A percentile compares a stretch with the other conserved stretches of the same genome.
These are phyloP conservation scores for Nepenthes alata DNA, from an alignment of 179 eudicot genomes.

Conservation along the genomic window DNA sequence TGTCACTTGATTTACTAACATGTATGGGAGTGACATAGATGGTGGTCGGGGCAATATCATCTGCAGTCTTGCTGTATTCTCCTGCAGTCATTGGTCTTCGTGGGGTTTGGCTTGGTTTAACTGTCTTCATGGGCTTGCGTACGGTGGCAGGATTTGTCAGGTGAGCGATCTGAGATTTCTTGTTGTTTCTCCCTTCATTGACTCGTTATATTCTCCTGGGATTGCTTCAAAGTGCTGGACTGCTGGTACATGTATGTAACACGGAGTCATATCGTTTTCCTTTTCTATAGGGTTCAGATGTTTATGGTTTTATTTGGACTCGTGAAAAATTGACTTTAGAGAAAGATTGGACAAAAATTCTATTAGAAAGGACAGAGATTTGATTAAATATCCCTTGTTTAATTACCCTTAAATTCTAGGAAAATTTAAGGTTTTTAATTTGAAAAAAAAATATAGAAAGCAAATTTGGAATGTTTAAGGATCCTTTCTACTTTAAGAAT, in stretches of 20 bases:
- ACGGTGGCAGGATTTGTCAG: slow-evolving; percentile 65
- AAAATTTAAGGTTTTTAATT: not conserved
- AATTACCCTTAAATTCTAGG: no score
- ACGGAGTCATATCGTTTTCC: no score
- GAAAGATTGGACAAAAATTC: no score
- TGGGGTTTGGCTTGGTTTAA: slow-evolving; percentile 88
- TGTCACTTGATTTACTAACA: slow-evolving; percentile 2
- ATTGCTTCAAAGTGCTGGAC: not conserved
- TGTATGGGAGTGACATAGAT: slow-evolving; percentile 29
- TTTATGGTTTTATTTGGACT: not conserved
- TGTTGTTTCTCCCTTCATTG: not conserved
- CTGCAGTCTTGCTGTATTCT: slow-evolving; percentile 60
- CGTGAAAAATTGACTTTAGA: not conserved
- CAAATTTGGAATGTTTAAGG: not conserved
- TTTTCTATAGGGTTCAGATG: no score
- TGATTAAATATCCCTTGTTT: no score
- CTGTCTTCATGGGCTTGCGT: slow-evolving; percentile 76
- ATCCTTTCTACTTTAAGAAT: not conserved
- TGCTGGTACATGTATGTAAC: no score
- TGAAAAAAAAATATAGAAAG: not conserved
- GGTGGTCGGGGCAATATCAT: slow-evolving; percentile 64
- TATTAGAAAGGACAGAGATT: no score
- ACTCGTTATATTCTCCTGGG: no score
- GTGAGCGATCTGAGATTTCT: slow-evolving; percentile 16
- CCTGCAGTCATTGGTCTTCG: slow-evolving; percentile 58